Evolutionary conservation across 2,329 filamentous ascomycete genomes (phyloP), one percentile per base, ranked within the genome.

Genomic region (Scedosporium dehoogii): DNA sequence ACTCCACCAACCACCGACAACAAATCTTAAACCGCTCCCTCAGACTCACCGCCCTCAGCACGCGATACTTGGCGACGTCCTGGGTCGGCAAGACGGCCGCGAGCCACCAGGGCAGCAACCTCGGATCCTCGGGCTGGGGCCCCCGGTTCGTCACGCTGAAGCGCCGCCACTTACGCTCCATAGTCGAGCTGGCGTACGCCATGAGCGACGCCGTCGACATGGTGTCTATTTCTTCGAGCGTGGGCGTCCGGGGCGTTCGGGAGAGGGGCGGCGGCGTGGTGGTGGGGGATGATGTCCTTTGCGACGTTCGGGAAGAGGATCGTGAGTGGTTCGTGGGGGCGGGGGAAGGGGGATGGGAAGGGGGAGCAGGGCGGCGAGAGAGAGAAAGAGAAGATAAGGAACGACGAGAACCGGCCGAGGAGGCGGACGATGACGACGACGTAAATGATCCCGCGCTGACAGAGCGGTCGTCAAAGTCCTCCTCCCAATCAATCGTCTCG

Each of bases 61-160:
- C 76, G 12, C 82, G 79, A 67, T 96, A 96, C 71, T 93, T 96
- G 68, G 94, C 88, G 29, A 85, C 77, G 27, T 94, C 89, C 14
- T 83, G 81, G 44, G 94, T 85, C 0, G 91, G 91, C 12, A 96
- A 74, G 21, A 94, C 86, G 69, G 85, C 90, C 9, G 89, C 92
- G 67, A 96, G 88, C 92, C 92, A 97, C 81, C 92, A 96, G 0
- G 92, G 90, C 67, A 96, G 94, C 1, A 85, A 73, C 3, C 86
- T 86, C 0, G 91, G 86, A 69, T 96, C 90, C 16, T 83, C 78
- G 0, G 91, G 92, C 21, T 87, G 88, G 63, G 89, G 84, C 12
- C 92, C 92, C 66, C 93, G 94, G 5, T 89, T 85, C 38, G 84
- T 76, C 33, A 92, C 76, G 41, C 92, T 86, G 7, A 87, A 83